Evolutionary conservation across 225 moss, liverwort and hornwort species (phyloP).

Genomic region (Thuidium tamariscinum): DNA sequence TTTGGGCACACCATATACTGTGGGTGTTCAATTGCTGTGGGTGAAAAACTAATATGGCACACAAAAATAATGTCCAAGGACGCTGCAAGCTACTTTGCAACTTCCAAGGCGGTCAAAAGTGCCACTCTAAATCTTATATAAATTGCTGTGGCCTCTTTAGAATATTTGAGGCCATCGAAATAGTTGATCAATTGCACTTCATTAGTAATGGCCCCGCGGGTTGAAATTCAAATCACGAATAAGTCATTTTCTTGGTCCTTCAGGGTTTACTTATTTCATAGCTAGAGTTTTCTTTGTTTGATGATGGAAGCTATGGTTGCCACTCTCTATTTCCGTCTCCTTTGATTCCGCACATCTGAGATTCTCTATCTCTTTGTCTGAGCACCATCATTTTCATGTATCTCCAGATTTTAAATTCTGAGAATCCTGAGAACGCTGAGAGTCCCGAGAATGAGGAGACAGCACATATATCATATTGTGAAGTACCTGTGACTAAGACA

Average conservation of each 20-base stretch:
- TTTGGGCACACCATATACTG: neutral
- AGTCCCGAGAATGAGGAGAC: conserved; percentile 4
- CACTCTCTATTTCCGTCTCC: neutral
- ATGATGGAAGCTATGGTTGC: neutral
- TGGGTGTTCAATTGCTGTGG: neutral
- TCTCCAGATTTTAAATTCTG: conserved; percentile 20
- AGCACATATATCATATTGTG: neutral
- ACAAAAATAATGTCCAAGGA: neutral
- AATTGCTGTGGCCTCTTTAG: neutral
- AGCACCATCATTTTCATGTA: neutral
- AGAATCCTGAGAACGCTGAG: neutral
- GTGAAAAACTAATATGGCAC: neutral
- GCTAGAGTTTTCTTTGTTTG: neutral
- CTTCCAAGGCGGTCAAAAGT: neutral
- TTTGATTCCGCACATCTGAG: neutral
- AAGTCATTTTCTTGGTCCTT: neutral
- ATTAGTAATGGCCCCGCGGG: neutral
- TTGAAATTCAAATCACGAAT: neutral
- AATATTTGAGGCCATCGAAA: neutral
- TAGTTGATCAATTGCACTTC: neutral
- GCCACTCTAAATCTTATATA: neutral
- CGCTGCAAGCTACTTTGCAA: neutral
- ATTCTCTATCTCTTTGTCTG: neutral
- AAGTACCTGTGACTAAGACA: neutral
- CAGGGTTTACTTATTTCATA: neutral